phyloP scores from a whole-genome alignment of 345 rosid species.

The Moringa oleifera region DNA sequence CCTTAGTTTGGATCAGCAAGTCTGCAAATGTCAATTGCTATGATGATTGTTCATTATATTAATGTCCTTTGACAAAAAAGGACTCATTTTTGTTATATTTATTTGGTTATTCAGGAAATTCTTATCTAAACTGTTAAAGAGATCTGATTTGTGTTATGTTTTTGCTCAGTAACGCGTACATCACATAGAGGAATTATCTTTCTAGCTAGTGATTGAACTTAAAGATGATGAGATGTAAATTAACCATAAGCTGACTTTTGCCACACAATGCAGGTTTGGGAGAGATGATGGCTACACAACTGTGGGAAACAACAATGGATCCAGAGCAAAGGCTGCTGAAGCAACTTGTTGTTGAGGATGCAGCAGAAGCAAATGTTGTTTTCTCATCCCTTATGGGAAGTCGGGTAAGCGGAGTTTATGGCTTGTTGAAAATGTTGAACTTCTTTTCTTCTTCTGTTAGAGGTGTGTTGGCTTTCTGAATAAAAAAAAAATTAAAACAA shows the following conservation, averaged over 20 bases:
- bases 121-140: neutral
- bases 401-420: constrained; percentile 46
- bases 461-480: neutral
- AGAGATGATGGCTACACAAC: constrained; percentile 98
- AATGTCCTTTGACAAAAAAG: neutral
- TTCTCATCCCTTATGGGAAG: constrained; percentile 96
- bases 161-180: no score
- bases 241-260: neutral
- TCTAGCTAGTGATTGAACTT: neutral
- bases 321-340: constrained; percentile 75
- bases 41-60: neutral
- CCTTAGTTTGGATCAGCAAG: neutral
- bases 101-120: neutral
- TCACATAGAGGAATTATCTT: no score
- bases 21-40: neutral
- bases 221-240: neutral
- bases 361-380: constrained; percentile 62
- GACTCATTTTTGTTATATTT: neutral
- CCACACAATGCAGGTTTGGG: constrained; percentile 62
- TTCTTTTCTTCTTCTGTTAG: no score
- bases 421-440: no score
- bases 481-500: neutral
- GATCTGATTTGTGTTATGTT: no score
- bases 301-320: constrained; percentile 98
- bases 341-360: constrained; percentile 80